These are phyloP conservation scores for Artemisia tridentata DNA, from an alignment of 129 eudicot genomes.

Conservation along the genomic window DNA sequence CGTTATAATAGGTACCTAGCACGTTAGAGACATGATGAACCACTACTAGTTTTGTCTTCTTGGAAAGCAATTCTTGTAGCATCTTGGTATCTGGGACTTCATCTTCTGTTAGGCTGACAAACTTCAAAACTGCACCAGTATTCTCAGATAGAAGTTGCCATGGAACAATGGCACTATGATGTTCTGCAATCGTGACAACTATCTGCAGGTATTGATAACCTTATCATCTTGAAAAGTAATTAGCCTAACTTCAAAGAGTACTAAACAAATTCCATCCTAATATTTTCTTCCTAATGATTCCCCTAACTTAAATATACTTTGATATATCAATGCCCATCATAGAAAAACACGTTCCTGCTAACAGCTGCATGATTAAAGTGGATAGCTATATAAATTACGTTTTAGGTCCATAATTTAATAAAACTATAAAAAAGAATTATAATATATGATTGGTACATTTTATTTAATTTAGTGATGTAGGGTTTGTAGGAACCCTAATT, in stretches of 20 bases:
- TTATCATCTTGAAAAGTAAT: background rate
- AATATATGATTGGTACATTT: too few species aligned
- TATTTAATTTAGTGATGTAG: too few species aligned
- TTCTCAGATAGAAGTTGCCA: conserved; percentile 94
- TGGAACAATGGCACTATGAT: conserved; percentile 96
- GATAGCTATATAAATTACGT: too few species aligned
- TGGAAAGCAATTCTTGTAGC: conserved; percentile 65
- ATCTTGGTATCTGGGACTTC: conserved; percentile 78
- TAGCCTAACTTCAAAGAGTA: background rate
- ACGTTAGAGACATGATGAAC: conserved; percentile 90
- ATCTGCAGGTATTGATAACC: conserved; percentile 47
- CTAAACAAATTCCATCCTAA: background rate
- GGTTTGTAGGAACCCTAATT: too few species aligned
- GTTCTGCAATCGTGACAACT: conserved; percentile 82
- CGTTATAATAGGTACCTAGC: conserved; percentile 54
- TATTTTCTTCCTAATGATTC: too few species aligned
- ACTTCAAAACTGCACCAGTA: conserved; percentile 76
- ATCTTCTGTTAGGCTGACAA: conserved; percentile 65
- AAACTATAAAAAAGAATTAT: too few species aligned
- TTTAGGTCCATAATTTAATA: too few species aligned
- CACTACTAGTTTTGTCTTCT: conserved; percentile 72
- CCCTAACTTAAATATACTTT: too few species aligned
- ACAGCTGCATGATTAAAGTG: too few species aligned
- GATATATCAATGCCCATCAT: too few species aligned
- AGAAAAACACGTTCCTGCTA: too few species aligned